phyloP scores from a whole-genome alignment of 495 filamentous ascomycete genomes.

The Podospora sp. region DNA sequence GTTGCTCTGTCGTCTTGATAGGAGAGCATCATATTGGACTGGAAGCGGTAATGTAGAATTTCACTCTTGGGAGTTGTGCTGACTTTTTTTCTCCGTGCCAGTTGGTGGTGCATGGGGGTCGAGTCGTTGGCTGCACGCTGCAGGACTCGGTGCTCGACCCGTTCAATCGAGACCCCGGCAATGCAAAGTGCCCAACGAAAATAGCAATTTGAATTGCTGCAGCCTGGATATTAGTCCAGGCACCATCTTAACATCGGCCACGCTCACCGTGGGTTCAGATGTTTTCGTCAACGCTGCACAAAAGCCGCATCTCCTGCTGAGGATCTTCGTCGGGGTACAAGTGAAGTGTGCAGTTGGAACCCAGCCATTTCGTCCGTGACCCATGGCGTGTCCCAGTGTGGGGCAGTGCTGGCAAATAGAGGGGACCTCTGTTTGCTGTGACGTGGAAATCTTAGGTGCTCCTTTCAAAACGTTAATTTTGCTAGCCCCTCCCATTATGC shows the following conservation, averaged over 20 bases:
- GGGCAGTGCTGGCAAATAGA: too few relatives aligned
- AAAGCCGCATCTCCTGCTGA: background rate
- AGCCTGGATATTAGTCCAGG: background rate
- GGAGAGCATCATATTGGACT: background rate
- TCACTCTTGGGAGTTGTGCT: background rate
- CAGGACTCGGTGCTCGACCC: background rate
- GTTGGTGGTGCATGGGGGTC: background rate
- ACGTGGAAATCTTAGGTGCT: too few relatives aligned
- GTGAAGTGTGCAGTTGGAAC: too few relatives aligned
- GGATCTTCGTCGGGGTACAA: too few relatives aligned
- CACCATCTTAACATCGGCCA: background rate
- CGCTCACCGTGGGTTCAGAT: background rate
- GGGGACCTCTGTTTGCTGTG: too few relatives aligned
- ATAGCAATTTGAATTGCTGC: background rate
- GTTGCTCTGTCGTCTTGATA: background rate
- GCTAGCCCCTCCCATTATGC: too few relatives aligned
- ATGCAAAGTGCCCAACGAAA: background rate
- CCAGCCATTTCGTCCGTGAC: too few relatives aligned
- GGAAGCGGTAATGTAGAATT: background rate
- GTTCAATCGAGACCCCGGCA: background rate
- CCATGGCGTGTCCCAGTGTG: too few relatives aligned
- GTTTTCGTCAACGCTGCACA: background rate
- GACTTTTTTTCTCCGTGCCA: background rate
- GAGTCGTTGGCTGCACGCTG: background rate
- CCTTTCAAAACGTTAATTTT: too few relatives aligned